phyloP scores from a whole-genome alignment of 139 green algal species.

The Chlorella ohadii region DNA sequence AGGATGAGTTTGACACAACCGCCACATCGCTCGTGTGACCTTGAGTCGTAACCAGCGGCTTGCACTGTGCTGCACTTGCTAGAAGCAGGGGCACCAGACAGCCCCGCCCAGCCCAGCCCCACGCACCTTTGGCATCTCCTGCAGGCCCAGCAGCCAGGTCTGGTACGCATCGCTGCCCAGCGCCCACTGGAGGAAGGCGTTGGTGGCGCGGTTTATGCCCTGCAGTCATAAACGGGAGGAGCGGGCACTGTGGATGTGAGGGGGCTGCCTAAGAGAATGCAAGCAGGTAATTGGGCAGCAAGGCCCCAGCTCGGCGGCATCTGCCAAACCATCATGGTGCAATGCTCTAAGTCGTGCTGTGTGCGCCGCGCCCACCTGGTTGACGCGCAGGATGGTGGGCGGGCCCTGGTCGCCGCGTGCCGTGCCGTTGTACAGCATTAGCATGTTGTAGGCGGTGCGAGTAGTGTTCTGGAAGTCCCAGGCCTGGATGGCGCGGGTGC shows the following conservation, averaged over 20 bases:
- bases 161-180: constrained; percentile 16
- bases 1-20: too few species aligned
- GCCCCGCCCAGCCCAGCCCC: neutral
- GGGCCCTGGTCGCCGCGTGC: constrained; percentile 1
- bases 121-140: constrained; percentile 23
- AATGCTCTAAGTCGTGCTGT: too few species aligned
- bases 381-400: constrained; percentile 36
- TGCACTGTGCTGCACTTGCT: too few species aligned
- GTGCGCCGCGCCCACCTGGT: constrained; percentile 24
- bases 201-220: constrained; percentile 23
- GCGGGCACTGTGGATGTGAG: too few species aligned
- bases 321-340: too few species aligned
- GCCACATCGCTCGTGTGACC: too few species aligned
- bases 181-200: constrained; percentile 21
- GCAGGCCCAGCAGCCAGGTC: constrained; percentile 21
- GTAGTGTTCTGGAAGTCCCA: constrained; percentile 54
- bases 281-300: neutral
- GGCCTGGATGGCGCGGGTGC: constrained; percentile 20
- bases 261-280: neutral
- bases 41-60: too few species aligned
- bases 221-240: neutral
- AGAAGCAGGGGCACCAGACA: too few species aligned
- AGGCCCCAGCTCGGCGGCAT: too few species aligned
- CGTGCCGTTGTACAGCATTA: constrained; percentile 64
- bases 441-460: constrained; percentile 13